Evolutionary conservation across 768 basidiomycete species (phyloP), one percentile per base, ranked within the genome.

Genomic region (Psilocybe tampanensis): DNA sequence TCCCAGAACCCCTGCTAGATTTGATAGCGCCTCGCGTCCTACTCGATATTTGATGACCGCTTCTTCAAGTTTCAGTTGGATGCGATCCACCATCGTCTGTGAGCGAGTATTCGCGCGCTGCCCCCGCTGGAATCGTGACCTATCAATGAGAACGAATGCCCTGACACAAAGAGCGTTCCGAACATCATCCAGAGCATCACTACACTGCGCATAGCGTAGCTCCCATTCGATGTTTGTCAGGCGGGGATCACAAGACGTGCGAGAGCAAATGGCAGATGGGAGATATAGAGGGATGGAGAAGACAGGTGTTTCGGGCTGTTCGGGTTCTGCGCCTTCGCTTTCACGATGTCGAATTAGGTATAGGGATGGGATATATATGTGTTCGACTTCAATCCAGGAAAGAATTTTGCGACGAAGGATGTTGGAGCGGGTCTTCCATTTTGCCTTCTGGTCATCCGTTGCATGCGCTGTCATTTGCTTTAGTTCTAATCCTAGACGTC

Each of bases 181-280:
- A 13, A 61, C 51, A 11, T 65, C 58, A 22, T 66, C 32, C 1
- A 68, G 55, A 13, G 62, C 47, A 22, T 64, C 66, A n/a, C 41
- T 39, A 5, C 54, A 54, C 24, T 67, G 64, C 0, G 50, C 66
- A 24, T 61, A 13, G 0, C 60, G 59, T 7, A 68, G 50, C 23
- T 51, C 23, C 24, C 47, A 56, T 48, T 68, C 66, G 17, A 54
- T 51, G 1, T 56, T n/a, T 1, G n/a, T 5, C 15, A 62, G 29
- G 2, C 32, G 12, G 15, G 12, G n/a, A 44, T 58, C 54, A 4
- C 52, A 55, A 12, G 32, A 18, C 2, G 17, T 21, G 12, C 2
- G 15, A 12, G 21, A 19, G 12, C 15, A 13, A 9, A 58, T 23
- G 2, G 54, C 21, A 0, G 56, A 61, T 7, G 60, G 60, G 23